Evolutionary conservation across 441 rosid genomes (phyloP).

Genomic region (Mallotus repandus): DNA sequence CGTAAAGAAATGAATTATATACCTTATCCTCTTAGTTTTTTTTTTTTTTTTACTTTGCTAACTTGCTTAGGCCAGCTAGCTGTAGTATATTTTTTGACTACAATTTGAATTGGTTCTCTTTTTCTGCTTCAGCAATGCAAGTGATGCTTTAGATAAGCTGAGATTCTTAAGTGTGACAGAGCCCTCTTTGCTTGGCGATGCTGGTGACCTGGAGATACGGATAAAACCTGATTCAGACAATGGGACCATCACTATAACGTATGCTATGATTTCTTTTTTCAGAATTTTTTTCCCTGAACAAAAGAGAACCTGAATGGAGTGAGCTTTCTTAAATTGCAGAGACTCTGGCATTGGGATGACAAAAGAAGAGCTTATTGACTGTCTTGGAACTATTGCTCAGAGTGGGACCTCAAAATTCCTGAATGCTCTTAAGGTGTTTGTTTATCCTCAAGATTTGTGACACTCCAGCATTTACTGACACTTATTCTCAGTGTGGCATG

Average conservation of each 20-base stretch:
- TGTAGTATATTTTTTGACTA: neutral
- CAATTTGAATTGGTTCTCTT: constrained; percentile 18
- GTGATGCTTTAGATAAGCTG: constrained; percentile 97
- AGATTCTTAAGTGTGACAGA: constrained; percentile 95
- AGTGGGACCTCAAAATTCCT: constrained; percentile 94
- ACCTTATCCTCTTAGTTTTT: neutral
- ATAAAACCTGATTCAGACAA: constrained; percentile 87
- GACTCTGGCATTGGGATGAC: constrained; percentile 99
- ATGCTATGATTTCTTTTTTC: constrained; percentile 11
- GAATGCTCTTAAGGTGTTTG: constrained; percentile 73
- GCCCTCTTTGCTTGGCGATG: constrained; percentile 85
- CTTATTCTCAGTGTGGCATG: neutral
- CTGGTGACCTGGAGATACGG: constrained; percentile 84
- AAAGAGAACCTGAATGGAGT: neutral
- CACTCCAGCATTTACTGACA: neutral
- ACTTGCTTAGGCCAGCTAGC: constrained; percentile 1
- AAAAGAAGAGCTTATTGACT: constrained; percentile 86
- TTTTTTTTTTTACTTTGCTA: neutral
- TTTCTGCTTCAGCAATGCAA: constrained; percentile 69
- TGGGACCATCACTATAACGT: constrained; percentile 86
- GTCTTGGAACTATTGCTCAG: constrained; percentile 99
- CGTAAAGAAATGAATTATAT: neutral
- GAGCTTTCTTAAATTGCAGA: constrained; percentile 39
- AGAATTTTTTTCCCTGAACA: neutral
- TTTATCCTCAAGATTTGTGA: neutral